Conservation (phyloP, 2,329 filamentous ascomycete species). For the Aspergillus fructus region DNA sequence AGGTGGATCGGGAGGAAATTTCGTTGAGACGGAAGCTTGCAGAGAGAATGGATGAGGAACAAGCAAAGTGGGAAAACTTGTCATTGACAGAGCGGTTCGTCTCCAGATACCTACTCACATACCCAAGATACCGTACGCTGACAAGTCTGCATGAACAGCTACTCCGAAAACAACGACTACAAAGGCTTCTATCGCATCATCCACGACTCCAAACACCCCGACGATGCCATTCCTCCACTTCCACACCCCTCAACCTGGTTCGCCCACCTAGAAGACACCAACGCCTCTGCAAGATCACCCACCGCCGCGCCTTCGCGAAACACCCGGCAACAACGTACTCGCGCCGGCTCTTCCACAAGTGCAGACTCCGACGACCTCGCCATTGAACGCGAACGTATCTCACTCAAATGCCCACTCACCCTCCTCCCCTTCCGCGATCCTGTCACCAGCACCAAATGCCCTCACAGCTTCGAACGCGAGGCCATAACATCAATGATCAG, state of each 20-base stretch:
- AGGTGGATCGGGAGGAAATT: constrained; percentile 18
- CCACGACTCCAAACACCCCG: constrained; percentile 59
- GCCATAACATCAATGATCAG: constrained; percentile 48
- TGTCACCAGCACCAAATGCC: constrained; percentile 50
- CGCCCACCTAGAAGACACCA: constrained; percentile 45
- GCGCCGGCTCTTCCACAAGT: constrained; percentile 21
- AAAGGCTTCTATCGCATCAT: constrained; percentile 60
- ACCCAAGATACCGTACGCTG: not conserved
- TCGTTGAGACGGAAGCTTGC: constrained; percentile 39
- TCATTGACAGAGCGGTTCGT: constrained; percentile 44
- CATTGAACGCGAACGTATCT: constrained; percentile 46
- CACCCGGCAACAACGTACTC: constrained; percentile 20
- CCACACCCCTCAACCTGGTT: constrained; percentile 65
- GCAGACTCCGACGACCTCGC: constrained; percentile 45
- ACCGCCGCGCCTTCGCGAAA: constrained; percentile 4
- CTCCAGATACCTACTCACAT: constrained; percentile 19
- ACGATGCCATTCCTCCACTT: constrained; percentile 53
- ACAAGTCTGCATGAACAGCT: constrained; percentile 35
- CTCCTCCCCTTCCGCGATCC: constrained; percentile 47
- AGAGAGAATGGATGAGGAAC: constrained; percentile 34
- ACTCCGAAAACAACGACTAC: constrained; percentile 62
- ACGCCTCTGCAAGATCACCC: constrained; percentile 7
- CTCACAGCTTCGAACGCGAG: constrained; percentile 49
- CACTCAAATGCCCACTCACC: constrained; percentile 50
- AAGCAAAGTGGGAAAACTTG: constrained; percentile 35